Conservation (phyloP, 2,329 filamentous ascomycete genomes). For the Aurifilum marmelostoma region DNA sequence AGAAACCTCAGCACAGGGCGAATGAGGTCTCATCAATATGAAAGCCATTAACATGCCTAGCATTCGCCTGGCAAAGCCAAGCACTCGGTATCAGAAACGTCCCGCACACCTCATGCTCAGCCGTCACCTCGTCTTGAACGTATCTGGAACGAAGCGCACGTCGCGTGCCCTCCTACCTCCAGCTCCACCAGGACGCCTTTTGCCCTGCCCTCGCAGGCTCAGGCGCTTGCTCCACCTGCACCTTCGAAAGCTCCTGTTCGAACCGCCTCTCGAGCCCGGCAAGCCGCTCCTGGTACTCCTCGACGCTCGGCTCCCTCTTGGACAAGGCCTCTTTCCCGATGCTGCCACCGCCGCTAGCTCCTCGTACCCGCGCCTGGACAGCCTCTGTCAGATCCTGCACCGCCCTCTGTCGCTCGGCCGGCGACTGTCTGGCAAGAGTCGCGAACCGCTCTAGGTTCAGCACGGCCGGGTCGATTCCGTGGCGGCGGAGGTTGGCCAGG, state of each 20-base stretch:
- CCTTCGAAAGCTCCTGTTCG: not conserved
- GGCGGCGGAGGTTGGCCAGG: not conserved
- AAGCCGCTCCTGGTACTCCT: conserved; percentile 7
- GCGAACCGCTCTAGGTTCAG: not conserved
- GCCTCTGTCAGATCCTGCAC: not conserved
- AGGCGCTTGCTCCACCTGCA: not conserved
- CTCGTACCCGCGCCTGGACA: not conserved
- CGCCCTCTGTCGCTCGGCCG: not conserved
- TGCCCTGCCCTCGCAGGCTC: not conserved
- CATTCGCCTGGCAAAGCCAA: not conserved
- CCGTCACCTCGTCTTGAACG: not conserved
- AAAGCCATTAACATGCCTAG: not conserved
- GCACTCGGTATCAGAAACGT: not conserved
- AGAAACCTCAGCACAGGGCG: too few species aligned
- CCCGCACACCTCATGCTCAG: not conserved
- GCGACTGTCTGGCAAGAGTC: not conserved
- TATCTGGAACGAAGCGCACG: not conserved
- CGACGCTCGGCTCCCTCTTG: not conserved
- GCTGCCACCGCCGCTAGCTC: not conserved
- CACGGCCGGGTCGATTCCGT: conserved; percentile 5
- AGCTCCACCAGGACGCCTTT: conserved; percentile 6
- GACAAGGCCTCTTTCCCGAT: not conserved
- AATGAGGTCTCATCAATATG: not conserved
- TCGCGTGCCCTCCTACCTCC: not conserved
- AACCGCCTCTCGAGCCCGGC: conserved; percentile 8